A percentile compares a stretch with the other conserved stretches of the same genome.
These are phyloP conservation scores for Vachellia pachyceras DNA, from an alignment of 306 rosid species.

Conservation along the genomic window DNA sequence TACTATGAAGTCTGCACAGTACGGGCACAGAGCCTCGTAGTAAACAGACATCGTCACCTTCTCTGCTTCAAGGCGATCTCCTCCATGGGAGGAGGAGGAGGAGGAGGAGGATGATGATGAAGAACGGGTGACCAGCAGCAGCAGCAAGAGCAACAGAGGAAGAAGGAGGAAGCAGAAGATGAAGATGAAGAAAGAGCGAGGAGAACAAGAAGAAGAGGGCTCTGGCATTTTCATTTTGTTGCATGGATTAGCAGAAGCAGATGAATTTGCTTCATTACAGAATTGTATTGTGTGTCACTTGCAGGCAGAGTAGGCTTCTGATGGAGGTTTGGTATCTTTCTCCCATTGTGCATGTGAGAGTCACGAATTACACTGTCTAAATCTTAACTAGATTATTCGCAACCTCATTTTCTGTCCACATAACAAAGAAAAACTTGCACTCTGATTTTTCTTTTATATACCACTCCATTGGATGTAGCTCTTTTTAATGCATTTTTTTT, in stretches of 20 bases:
- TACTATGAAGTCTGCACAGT: slow-evolving; percentile 82
- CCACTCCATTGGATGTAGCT: no score
- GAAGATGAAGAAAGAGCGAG: slow-evolving; percentile 59
- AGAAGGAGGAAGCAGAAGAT: slow-evolving; percentile 52
- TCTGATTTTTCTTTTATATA: no score
- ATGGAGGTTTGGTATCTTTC: not conserved
- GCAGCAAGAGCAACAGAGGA: slow-evolving; percentile 42
- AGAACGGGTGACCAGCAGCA: slow-evolving; percentile 37
- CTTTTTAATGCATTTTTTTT: no score
- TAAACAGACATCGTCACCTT: slow-evolving; percentile 71
- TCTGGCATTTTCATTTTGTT: slow-evolving; percentile 40
- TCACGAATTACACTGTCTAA: no score
- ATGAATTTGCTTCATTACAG: not conserved
- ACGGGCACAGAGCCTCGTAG: slow-evolving; percentile 86
- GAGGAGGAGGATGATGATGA: not conserved
- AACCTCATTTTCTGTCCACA: no score
- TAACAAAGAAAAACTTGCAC: no score
- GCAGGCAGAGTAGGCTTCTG: not conserved
- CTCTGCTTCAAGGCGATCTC: slow-evolving; percentile 1
- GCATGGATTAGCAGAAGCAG: not conserved
- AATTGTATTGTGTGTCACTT: not conserved
- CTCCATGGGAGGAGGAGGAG: not conserved
- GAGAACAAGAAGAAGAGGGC: slow-evolving; percentile 66
- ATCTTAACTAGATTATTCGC: no score
- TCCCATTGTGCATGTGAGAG: not conserved